Base-by-base conservation (phyloP, 2,329 filamentous ascomycete species). In the Monosporascus cannonballus region DNA sequence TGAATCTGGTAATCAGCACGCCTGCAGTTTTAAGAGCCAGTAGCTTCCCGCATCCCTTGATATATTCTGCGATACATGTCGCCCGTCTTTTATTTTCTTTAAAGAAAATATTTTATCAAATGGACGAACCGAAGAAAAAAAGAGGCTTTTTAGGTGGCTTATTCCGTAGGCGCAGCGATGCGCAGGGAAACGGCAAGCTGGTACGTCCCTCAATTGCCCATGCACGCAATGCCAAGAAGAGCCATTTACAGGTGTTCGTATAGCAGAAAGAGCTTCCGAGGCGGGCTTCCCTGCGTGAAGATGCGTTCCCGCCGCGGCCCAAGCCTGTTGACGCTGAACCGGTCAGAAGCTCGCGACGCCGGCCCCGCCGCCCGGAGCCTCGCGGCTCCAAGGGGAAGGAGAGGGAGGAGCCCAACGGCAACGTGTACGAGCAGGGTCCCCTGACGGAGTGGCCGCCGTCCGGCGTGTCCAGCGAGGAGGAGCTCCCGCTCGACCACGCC, bases 371-470 rank as follows among this genome's bases (percentile, higher is more conserved):
- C 51, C 67, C 73, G 6, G 70, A 73, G 51, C 67, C 63, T 54
- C 51, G 63, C 59, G 55, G 65, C 55, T 51, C 61, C 54, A 75
- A 74, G 56, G 71, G 72, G 20, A 74, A 75, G 53, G 71, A 67
- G 17, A 67, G 63, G 34, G 71, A 71, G 44, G 60, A 68, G 45
- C 48, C 61, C 18, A 66, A 68, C 46, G 63, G 68, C 39, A 55
- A 61, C 50, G 48, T 50, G 51, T 59, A 64, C 56, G 69, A 70
- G 24, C 52, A 59, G 8, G 61, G 67, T 7, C 72, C 75, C 5
- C 65, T 80, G 53, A 76, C 74, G 2, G 69, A 76, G 60, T 86
- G 83, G 83, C 83, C 83, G 18, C 83, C 83, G 0, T 67, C 71
- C 11, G 78, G 76, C 48, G 67, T 83, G 47, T 69, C 73, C 11